A percentile compares a stretch with the other conserved stretches of the same genome.
Evolutionary conservation across 1,139 yeast genomes (phyloP).

Genomic region (Hansenula lynferdii): DNA sequence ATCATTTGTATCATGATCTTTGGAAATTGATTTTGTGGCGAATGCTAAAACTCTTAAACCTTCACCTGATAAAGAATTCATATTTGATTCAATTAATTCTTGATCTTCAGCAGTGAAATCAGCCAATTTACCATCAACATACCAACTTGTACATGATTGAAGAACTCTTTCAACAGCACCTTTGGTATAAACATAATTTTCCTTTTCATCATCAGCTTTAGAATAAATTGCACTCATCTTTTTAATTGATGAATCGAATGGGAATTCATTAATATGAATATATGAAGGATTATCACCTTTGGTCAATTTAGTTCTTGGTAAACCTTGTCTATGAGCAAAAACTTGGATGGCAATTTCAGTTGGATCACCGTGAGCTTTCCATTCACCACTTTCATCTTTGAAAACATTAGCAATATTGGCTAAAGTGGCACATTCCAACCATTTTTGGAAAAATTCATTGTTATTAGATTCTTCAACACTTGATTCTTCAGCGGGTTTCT

Average conservation of each 20-base stretch:
- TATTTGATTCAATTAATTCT: slow-evolving; percentile 45
- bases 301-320: slow-evolving; percentile 38
- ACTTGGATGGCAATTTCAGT: slow-evolving; percentile 83
- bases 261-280: slow-evolving; percentile 57
- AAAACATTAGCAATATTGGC: slow-evolving; percentile 69
- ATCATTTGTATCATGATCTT: slow-evolving; percentile 28
- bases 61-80: slow-evolving; percentile 58
- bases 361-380: slow-evolving; percentile 84
- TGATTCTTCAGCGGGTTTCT: slow-evolving; percentile 23
- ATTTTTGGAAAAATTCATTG: slow-evolving; percentile 32
- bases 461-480: slow-evolving; percentile 18
- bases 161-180: slow-evolving; percentile 80
- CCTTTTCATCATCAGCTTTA: slow-evolving; percentile 27
- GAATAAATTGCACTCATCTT: slow-evolving; percentile 65
- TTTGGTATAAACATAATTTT: slow-evolving; percentile 49
- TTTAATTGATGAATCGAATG: slow-evolving; percentile 75
- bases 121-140: slow-evolving; percentile 30
- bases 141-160: slow-evolving; percentile 54
- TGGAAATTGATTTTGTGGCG: slow-evolving; percentile 37
- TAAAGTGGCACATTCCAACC: slow-evolving; percentile 59
- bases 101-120: slow-evolving; percentile 40
- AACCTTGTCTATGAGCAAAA: slow-evolving; percentile 49
- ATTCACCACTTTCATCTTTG: slow-evolving; percentile 33
- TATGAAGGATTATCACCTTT: slow-evolving; percentile 30
- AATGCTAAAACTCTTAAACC: slow-evolving; percentile 77